These are phyloP conservation scores for Ceratocystiopsis minuta DNA, from an alignment of 2,329 filamentous ascomycete genomes.

Conservation along the genomic window DNA sequence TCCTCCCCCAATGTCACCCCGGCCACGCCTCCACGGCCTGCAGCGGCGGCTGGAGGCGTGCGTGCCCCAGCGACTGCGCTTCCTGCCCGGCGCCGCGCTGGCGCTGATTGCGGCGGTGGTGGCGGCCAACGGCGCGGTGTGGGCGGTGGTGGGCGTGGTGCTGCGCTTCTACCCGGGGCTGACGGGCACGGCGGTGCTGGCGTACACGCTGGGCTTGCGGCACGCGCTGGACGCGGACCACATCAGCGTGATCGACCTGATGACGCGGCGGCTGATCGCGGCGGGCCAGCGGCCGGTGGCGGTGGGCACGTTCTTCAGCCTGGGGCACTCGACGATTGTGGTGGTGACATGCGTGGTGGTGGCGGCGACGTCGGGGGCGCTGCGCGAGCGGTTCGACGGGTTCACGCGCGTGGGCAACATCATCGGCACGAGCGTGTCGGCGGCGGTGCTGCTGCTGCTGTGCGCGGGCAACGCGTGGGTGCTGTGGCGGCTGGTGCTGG, in stretches of 20 bases:
- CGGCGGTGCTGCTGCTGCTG: constrained; percentile 64
- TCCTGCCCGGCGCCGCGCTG: constrained; percentile 18
- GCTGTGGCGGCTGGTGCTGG: constrained; percentile 54
- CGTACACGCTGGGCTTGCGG: constrained; percentile 75
- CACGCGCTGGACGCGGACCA: constrained; percentile 98
- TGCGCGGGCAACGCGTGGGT: constrained; percentile 78
- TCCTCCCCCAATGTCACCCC: no score
- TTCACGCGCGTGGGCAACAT: constrained; percentile 74
- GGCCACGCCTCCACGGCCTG: no score
- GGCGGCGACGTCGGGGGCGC: constrained; percentile 71
- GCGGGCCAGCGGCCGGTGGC: constrained; percentile 73
- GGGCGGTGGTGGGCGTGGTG: constrained; percentile 34
- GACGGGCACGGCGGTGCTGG: constrained; percentile 63
- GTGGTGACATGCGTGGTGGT: constrained; percentile 81
- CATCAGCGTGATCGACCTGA: constrained; percentile 71
- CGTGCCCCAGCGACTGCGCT: constrained; percentile 13
- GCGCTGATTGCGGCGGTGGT: constrained; percentile 33
- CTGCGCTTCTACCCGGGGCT: constrained; percentile 39
- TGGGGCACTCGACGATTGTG: constrained; percentile 88
- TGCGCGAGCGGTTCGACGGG: constrained; percentile 61
- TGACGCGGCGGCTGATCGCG: constrained; percentile 77
- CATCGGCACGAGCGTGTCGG: constrained; percentile 74
- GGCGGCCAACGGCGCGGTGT: constrained; percentile 33
- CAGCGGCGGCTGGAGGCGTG: not conserved
- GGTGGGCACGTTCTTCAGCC: constrained; percentile 84